Evolutionary conservation across 257 asterid species (phyloP), one percentile per base, ranked within the genome.

Genomic region (Salvia miltiorrhiza): DNA sequence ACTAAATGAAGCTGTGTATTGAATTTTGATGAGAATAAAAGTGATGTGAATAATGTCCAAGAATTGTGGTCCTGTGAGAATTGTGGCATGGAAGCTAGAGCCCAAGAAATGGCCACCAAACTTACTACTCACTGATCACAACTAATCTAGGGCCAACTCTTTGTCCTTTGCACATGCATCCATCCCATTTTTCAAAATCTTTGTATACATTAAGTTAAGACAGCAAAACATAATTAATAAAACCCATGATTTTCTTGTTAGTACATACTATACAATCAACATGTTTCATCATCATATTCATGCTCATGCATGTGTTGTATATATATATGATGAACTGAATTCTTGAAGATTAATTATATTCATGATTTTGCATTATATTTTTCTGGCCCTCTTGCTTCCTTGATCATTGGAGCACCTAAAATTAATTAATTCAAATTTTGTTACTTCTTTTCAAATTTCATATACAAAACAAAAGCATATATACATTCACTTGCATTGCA

Each of bases 131-230:
- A 66, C 35, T 62, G 76, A 79, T 6, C 66, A 41, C 58, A 65
- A 75, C 77, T 56, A 66, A 67, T 67, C 77, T 58, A 72, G 65
- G 67, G 45, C 54, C 75, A 65, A 50, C 63, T 32, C 37, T 26
- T 65, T 50, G 77, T 57, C 75, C 71, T 79, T 50, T 45, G 76
- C 86, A 79, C 86, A 82, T 82, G 82, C 82, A 61, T 16, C 39
- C 82, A 61, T 16, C 39, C 76, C 82, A 62, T 73, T 62, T 66
- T 69, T 75, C 35, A 30, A 30, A 30, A 30, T 30, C n/a, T n/a
- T n/a, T n/a, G n/a, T n/a, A n/a, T n/a, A n/a, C n/a, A n/a, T n/a
- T 30, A 5, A 30, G 33, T 61, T 60, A 41, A 57, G 54, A 43
- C 66, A 41, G 3, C 1, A 20, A 10, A 43, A 50, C 11, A 44